phyloP scores from a whole-genome alignment of 2,329 filamentous ascomycete genomes.

The Monilinia polystroma region DNA sequence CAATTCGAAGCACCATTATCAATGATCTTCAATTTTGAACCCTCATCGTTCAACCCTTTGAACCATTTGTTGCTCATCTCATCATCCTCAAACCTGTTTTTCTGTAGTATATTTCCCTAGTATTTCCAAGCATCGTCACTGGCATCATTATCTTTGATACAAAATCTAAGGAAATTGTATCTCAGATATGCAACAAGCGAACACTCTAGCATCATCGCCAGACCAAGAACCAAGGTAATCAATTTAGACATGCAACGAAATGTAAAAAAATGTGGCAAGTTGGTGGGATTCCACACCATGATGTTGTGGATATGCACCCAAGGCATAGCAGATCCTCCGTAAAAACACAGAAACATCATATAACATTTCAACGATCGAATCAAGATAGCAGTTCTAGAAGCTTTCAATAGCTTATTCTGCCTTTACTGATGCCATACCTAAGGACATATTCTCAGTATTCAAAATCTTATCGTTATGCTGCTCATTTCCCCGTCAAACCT shows the following conservation, averaged over 20 bases:
- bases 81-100: not conserved
- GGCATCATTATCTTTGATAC: not conserved
- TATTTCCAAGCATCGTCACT: not conserved
- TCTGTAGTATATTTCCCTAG: not conserved
- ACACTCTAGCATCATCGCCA: not conserved
- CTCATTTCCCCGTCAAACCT: not conserved
- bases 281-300: not conserved
- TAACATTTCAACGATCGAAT: not conserved
- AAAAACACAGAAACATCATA: not conserved
- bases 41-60: not conserved
- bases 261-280: not conserved
- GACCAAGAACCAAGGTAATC: not conserved
- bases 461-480: not conserved
- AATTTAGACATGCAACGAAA: not conserved
- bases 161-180: not conserved
- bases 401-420: not conserved
- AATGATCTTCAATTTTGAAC: not conserved
- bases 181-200: not conserved
- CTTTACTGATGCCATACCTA: not conserved
- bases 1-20: no score
- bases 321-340: not conserved
- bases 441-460: no score
- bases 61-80: conserved; percentile 1
- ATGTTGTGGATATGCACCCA: not conserved
- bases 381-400: not conserved